Evolutionary conservation across 768 basidiomycete genomes (phyloP).

Genomic region (Kwoniella botswanensis): DNA sequence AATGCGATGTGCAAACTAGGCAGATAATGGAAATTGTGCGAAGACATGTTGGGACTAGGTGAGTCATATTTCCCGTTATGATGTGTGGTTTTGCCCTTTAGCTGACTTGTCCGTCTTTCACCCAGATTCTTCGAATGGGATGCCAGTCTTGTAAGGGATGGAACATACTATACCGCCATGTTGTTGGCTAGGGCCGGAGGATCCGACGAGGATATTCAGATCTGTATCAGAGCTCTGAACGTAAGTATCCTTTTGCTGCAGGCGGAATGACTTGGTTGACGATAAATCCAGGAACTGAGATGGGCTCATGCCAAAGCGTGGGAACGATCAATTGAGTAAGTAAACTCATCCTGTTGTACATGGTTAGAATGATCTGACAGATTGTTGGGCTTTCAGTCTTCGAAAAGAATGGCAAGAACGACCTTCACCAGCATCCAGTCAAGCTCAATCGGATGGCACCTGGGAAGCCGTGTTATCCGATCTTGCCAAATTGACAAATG

Average conservation of each 20-base stretch:
- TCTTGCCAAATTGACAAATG: slow-evolving; percentile 14
- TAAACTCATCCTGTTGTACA: not conserved
- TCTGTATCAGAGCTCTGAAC: slow-evolving; percentile 74
- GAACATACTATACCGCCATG: slow-evolving; percentile 84
- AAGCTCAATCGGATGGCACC: slow-evolving; percentile 7
- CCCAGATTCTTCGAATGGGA: slow-evolving; percentile 78
- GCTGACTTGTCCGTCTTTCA: too few species aligned
- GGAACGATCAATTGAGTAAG: slow-evolving; percentile 61
- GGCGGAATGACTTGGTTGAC: not conserved
- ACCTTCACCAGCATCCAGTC: not conserved
- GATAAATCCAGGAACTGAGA: slow-evolving; percentile 64
- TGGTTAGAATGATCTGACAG: not conserved
- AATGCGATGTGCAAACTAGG: slow-evolving; percentile 62
- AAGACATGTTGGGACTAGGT: slow-evolving; percentile 62
- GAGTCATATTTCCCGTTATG: slow-evolving; percentile 14
- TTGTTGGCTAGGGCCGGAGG: slow-evolving; percentile 69
- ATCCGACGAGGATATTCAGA: slow-evolving; percentile 63
- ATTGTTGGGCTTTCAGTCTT: slow-evolving; percentile 27
- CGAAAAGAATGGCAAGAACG: slow-evolving; percentile 38
- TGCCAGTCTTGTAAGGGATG: slow-evolving; percentile 82
- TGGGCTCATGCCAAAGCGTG: slow-evolving; percentile 75
- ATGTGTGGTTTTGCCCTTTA: too few species aligned
- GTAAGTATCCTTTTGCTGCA: slow-evolving; percentile 43
- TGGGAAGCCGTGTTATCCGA: slow-evolving; percentile 29
- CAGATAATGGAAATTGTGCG: slow-evolving; percentile 62